Evolutionary conservation across 2,329 filamentous ascomycete species (phyloP), one percentile per base, ranked within the genome.

Genomic region (Emmonsia crescens): DNA sequence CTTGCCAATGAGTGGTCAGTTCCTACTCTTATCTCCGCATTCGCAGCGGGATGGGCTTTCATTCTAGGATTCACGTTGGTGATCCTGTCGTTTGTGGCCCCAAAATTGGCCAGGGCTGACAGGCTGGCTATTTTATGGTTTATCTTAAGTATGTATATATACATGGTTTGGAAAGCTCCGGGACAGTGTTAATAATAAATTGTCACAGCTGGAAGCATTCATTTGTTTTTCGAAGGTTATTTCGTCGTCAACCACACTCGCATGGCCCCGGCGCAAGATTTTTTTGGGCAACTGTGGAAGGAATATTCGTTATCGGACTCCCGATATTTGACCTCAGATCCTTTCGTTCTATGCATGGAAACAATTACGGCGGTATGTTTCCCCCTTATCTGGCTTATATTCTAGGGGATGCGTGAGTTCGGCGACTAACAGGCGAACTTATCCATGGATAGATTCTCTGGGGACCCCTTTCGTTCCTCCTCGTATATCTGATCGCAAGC

Each of bases 281-380:
- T 94, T 8, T 87, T 92, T 61, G 89, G 87, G 2, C 90, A 96
- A 77, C 79, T 96, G 52, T 96, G 91, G 91, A 96, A 96, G 72
- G 91, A 96, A 75, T 96, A 96, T 72, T 82, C 89, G 2, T 81
- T 92, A 40, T 92, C 89, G 2, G 91, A 96, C 76, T 95, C 91
- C 60, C 83, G 91, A 51, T 96, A 96, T 71, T 78, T 96, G 67
- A 91, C 87, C 2, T 85, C 86, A 21, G 89, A 94, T 70, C 82
- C 87, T 1, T 91, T 96, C 69, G 91, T 94, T 67, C 78, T 96
- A n/a, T 92, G 89, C 73, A 87, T 96, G 74, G 91, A 96, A 79
- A 85, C 82, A 21, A 84, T 96, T 64, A 96, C 91, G 1, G 85
- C 85, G 49, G 88, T 92, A 76, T 69, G 85, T 74, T 48, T 56